A percentile compares a stretch with the other conserved stretches of the same genome.
Evolutionary conservation across 306 rosid species (phyloP).

Genomic region (Dryas drummondii): DNA sequence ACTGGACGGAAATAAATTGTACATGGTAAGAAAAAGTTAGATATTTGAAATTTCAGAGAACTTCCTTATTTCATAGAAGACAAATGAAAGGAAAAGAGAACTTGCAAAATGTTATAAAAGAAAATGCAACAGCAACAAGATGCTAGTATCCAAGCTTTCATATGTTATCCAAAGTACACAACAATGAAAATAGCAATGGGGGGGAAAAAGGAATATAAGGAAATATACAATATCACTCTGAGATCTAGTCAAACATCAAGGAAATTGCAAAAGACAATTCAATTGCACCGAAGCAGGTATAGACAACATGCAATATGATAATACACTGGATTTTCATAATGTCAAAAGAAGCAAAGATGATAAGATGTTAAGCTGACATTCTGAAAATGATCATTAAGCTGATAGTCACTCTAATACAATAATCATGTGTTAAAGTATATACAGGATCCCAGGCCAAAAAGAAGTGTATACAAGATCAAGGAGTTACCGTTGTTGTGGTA

Average conservation of each 20-base stretch:
- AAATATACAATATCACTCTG: background rate
- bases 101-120: background rate
- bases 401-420: background rate
- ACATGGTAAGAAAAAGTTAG: background rate
- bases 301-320: background rate
- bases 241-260: background rate
- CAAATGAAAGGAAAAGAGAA: background rate
- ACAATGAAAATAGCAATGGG: background rate
- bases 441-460: background rate
- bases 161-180: background rate
- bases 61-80: background rate
- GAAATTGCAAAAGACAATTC: background rate
- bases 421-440: background rate
- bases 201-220: background rate
- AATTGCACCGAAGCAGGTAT: background rate
- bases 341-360: background rate
- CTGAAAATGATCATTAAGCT: background rate
- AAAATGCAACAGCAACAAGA: background rate
- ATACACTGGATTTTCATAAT: background rate
- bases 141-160: background rate
- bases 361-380: background rate
- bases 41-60: background rate
- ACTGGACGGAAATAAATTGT: slow-evolving; percentile 48
- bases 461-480: background rate
- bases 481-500: slow-evolving; percentile 67